Base-by-base conservation (phyloP, 306 rosid genomes). In the Abrus pulchellus region DNA sequence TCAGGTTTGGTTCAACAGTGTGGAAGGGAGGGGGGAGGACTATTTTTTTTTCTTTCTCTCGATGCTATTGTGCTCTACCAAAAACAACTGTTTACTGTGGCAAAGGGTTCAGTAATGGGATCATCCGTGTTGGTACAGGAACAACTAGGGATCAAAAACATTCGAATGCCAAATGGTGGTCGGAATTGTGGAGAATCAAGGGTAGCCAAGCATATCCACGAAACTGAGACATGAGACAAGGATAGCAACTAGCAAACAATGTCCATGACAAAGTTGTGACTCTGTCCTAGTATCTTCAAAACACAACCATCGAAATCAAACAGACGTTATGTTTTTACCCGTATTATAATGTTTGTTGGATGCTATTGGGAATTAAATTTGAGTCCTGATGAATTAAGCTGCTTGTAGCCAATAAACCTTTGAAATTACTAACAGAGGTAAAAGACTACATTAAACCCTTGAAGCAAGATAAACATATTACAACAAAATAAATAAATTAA, bases 401-500 rank as follows among this genome's bases (percentile, higher is more conserved):
- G 27, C 27, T 50, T 50, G 13, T 3, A 29, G 81, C 52, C 52
- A 9, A 47, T 47, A 2, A 9, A 20, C 20, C 20, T 20, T 20
- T 20, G 20, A 20, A 20, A 1, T 10, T 47, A 47, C 52, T 47
- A 47, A 47, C 10, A 47, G 9, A 8, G 61, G 27, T 9, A 28
- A n/a, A 83, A 63, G 44, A 20, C 50, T 55, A 8, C 60, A 82
- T 38, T 36, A 34, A 76, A 64, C 80, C 14, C 54, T 8, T 1
- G 6, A 68, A 77, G 73, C 77, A 49, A 45, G 11, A 72, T 65
- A 9, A 74, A 47, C 38, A 85, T 5, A 59, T 48, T 20, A 50
- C 48, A 67, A 34, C 63, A 75, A 5, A 44, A 78, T 7, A 5
- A 59, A 12, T 2, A 57, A n/a, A 6, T 30, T 20, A 59, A 20